Evolutionary conservation across 345 rosid genomes (phyloP), one percentile per base, ranked within the genome.

Genomic region (Bretschneidera sinensis): DNA sequence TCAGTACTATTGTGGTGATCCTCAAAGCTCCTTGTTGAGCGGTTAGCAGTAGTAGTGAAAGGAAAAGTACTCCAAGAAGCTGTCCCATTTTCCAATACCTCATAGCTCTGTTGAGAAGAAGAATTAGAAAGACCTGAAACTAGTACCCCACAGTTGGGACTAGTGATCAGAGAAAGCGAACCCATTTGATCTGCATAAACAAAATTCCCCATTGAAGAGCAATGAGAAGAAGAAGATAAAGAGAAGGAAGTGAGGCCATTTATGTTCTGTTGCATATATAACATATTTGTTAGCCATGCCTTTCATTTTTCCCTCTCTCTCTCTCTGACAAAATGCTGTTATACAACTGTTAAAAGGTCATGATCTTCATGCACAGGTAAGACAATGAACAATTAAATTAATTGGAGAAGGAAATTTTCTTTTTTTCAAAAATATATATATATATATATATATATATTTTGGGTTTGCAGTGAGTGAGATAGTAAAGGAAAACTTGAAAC

Each of bases 141-240:
- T 21, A 39, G 15, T 5, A 57, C 19, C 47, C 59, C 67, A 45
- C 51, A 64, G 61, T 52, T 66, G 20, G 68, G 72, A 60, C 57
- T 57, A n/a, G n/a, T n/a, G n/a, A n/a, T n/a, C 17, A 81, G 86
- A 47, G 85, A 74, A 19, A 75, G 74, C 43, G 86, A 79, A 54
- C 60, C 81, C 77, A 75, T 78, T n/a, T n/a, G n/a, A 67, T 84
- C 81, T 28, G 78, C 74, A 68, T 48, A 63, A 51, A 61, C 71
- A 74, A 73, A 66, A 21, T n/a, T n/a, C n/a, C 69, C 71, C 57
- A 69, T n/a, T 3, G 70, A 51, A 8, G 72, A 22, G 45, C 50
- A 33, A 34, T 35, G 11, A 21, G 71, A 31, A 17, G 34, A 54
- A 22, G 63, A 24, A 1, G 61, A 58, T 5, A 66, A 45, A 53